Evolutionary conservation across 2,329 filamentous ascomycete genomes (phyloP), one percentile per base, ranked within the genome.

Genomic region (Fusarium pilosicola): DNA sequence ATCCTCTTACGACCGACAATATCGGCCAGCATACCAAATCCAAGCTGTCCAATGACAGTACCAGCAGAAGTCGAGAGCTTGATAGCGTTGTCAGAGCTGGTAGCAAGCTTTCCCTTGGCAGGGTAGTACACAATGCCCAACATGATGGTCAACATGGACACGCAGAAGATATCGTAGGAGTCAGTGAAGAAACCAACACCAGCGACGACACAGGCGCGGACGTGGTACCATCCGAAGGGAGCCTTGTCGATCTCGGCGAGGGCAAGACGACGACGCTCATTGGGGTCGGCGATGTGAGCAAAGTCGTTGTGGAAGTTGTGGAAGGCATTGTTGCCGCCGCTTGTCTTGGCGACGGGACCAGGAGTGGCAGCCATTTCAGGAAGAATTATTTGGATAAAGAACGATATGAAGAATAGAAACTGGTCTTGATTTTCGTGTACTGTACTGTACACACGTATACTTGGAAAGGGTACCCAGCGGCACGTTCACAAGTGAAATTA

Each of bases 161-260:
- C 92, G 79, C 92, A 91, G 82, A 96, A 96, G 84, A 95, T 94
- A 79, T 93, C 91, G 83, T 95, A 96, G 7, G 93, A 93, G 80
- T 96, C 94, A 22, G 94, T 96, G 83, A 96, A 96, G 89, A 97
- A 96, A 76, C 94, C 94, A 70, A 96, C 92, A 77, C 94, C 94
- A 36, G 93, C 93, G 30, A 96, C 93, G 14, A 93, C 84, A 61
- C 93, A 89, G 65, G 93, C 92, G 45, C 93, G 89, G 66, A 95
- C 89, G 79, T 96, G 94, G 80, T 95, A 94, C 93, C 93, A 96
- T 78, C 93, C 92, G 70, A 96, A 95, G 7, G 91, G 91, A 15
- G 93, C 93, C 84, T 92, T 92, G 85, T 96, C 93, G 76, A 96
- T 92, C 83, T 95, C 92, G 42, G 93, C 92, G 59, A 96, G 91